A percentile compares a stretch with the other conserved stretches of the same genome.
Evolutionary conservation across 2,329 filamentous ascomycete species (phyloP).

Genomic region (Epichloe amarillans): DNA sequence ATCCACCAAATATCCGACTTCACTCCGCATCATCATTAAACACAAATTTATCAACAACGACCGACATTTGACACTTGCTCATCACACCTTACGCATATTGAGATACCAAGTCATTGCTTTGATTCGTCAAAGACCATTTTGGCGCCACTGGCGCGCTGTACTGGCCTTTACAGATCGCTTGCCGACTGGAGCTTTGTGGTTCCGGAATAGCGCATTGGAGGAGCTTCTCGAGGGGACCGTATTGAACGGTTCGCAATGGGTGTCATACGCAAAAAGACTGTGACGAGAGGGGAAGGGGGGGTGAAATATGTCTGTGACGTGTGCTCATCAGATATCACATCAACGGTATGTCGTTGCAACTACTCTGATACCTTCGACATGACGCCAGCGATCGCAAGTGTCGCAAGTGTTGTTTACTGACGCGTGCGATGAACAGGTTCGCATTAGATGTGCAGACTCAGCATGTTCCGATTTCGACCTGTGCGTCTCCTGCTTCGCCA

Average conservation of each 20-base stretch:
- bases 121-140: constrained; percentile 9
- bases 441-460: constrained; percentile 77
- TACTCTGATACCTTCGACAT: background rate
- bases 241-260: constrained; percentile 46
- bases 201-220: background rate
- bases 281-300: constrained; percentile 69
- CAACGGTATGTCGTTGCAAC: constrained; percentile 54
- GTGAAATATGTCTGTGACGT: constrained; percentile 97
- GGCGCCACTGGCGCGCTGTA: background rate
- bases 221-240: background rate
- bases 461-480: constrained; percentile 90
- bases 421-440: constrained; percentile 46
- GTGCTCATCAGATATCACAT: constrained; percentile 92
- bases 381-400: background rate
- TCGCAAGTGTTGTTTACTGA: constrained; percentile 5
- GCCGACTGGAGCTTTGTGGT: background rate
- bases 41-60: constrained; percentile 4
- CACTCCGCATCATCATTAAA: constrained; percentile 9
- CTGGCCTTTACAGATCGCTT: background rate
- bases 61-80: constrained; percentile 9
- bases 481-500: constrained; percentile 87
- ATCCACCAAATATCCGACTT: constrained; percentile 7
- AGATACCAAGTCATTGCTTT: constrained; percentile 1
- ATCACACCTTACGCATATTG: constrained; percentile 18
- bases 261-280: constrained; percentile 91